Conservation (phyloP, 2,329 filamentous ascomycete genomes). For the Pseudomassariella vexata region DNA sequence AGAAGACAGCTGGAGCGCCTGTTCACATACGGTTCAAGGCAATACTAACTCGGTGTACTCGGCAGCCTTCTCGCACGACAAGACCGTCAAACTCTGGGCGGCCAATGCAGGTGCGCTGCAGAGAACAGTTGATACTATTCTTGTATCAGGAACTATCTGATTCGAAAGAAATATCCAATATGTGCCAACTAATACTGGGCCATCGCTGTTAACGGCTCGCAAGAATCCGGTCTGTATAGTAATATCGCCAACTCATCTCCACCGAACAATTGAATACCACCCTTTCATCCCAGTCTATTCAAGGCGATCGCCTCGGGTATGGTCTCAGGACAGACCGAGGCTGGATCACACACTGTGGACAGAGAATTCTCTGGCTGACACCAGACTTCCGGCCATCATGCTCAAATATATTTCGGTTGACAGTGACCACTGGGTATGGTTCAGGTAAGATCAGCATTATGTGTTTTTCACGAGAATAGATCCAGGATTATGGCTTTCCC, state of each 20-base stretch:
- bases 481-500: not conserved
- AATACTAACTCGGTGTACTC: not conserved
- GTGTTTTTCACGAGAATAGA: too few relatives aligned
- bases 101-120: conserved; percentile 5
- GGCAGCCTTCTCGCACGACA: conserved; percentile 11
- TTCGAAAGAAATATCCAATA: not conserved
- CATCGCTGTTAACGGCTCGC: not conserved
- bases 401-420: not conserved
- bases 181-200: conserved; percentile 1
- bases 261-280: not conserved
- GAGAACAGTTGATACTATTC: conserved; percentile 8
- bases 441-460: conserved; percentile 1
- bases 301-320: not conserved
- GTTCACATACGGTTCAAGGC: conserved; percentile 5
- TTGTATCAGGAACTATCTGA: not conserved
- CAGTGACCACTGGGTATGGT: not conserved
- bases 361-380: conserved; percentile 1
- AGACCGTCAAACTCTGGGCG: conserved; percentile 10
- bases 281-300: too few relatives aligned
- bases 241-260: not conserved
- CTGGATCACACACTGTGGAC: not conserved
- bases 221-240: not conserved
- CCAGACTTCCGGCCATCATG: not conserved
- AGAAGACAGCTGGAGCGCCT: conserved; percentile 4
- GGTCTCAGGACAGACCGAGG: not conserved